These are phyloP conservation scores for Trametes coccinea DNA, from an alignment of 768 basidiomycete species.

Conservation along the genomic window DNA sequence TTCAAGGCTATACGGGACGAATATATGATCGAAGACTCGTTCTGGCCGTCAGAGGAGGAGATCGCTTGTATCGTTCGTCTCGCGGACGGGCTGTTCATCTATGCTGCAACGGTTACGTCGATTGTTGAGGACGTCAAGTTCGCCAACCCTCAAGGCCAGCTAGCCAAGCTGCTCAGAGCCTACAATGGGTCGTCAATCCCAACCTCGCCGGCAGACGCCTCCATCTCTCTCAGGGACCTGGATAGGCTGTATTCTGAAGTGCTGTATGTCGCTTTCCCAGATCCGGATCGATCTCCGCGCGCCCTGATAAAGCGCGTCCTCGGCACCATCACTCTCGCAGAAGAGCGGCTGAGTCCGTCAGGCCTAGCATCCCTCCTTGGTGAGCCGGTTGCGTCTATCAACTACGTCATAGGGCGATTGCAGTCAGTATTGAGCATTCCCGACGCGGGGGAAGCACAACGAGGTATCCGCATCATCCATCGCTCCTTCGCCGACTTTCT, in stretches of 20 bases:
- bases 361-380: neutral
- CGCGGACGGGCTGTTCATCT: constrained; percentile 24
- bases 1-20: neutral
- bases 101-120: constrained; percentile 21
- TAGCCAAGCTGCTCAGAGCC: neutral
- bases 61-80: neutral
- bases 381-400: too few relatives aligned
- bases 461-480: constrained; percentile 21
- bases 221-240: neutral
- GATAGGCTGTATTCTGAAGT: constrained; percentile 22
- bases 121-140: constrained; percentile 20
- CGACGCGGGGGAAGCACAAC: neutral
- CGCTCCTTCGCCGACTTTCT: constrained; percentile 29
- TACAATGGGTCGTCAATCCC: too few relatives aligned
- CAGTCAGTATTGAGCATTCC: constrained; percentile 21
- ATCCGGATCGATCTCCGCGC: neutral
- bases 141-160: neutral
- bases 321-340: neutral
- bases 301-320: neutral
- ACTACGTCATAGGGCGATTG: neutral
- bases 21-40: neutral
- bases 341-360: neutral
- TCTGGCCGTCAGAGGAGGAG: constrained; percentile 4
- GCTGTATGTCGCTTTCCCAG: neutral
- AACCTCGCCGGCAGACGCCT: neutral